Evolutionary conservation across 1,284 basidiomycete species (phyloP), one percentile per base, ranked within the genome.

Genomic region (Boletus semigastroideus): DNA sequence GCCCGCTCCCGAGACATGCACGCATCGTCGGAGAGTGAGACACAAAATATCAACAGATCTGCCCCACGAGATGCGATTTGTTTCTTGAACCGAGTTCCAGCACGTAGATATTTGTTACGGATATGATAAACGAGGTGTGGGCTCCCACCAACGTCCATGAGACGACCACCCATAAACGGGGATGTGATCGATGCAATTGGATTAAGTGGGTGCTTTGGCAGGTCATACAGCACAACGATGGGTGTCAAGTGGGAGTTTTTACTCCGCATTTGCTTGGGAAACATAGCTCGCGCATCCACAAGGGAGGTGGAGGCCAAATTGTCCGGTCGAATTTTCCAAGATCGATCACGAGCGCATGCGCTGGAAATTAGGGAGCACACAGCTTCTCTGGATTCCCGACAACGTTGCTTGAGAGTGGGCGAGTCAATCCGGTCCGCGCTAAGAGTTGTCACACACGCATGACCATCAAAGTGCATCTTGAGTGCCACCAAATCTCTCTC

Each of bases 391-490:
- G 64, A 68, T n/a, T 51, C 61, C 39, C 46, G 49, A 52, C 66
- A 65, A 22, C 64, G 64, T 16, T 64, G 54, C 27, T 53, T 67
- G 54, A 65, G 61, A 28, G 56, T 37, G 16, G 66, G 66, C 14
- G 63, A 68, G 30, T 68, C 62, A 44, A 67, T 66, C 53, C 56
- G 64, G 47, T 65, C 56, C 5, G 43, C 51, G 30, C 64, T 52
- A 41, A 65, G 63, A 46, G 64, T 65, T 31, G 64, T 65, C 42
- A 65, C 59, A 45, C 64, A 65, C 14, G 66, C 65, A 43, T 67
- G 65, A 9, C 56, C 68, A 37, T 64, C 64, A 38, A 69, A 68
- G 48, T 67, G 54, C 63, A 70, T 60, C 51, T 52, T 55, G 52
- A 64, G 59, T 37, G n/a, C 36, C 37, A 51, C n/a, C 43, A 66